Base-by-base conservation (phyloP, 169 alveolate species). In the Plasmodium gallinaceum region DNA sequence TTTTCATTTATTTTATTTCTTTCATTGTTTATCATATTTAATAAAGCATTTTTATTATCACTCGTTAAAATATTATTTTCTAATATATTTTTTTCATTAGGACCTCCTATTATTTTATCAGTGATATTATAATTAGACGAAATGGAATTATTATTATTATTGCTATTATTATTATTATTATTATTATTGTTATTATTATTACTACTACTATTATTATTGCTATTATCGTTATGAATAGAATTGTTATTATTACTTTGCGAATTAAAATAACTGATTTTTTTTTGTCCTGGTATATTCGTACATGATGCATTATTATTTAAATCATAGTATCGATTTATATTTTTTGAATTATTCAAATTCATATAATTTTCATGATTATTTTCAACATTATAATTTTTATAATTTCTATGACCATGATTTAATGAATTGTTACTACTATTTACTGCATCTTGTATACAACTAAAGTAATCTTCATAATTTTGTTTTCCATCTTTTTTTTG, bases 401-500 rank as follows among this genome's bases (percentile, higher is more conserved):
- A 20, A 24, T 10, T 22, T 24, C 65, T 7, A 12, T 24, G 51
- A 24, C 20, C 73, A 24, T 64, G 16, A 24, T 60, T 60, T 0
- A 60, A 20, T 7, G 69, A 0, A 12, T 60, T 60, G 46, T 60
- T 60, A 12, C 43, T 66, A 12, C n/a, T 37, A 66, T 66, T 66
- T 7, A 7, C 61, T 2, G 57, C 57, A 10, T 76, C 89, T 14
- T 62, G 66, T 65, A 48, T 51, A 54, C 45, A 7, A 43, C 66
- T 48, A 10, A 76, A 54, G 24, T 76, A 76, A 32, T 42, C 54
- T 20, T 62, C 89, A 22, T 61, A 64, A 12, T 64, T 46, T 7
- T 76, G 66, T 32, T 68, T 76, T 32, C 39, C 68, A 10, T 76
- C 89, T 14, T 76, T 76, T 68, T 57, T 64, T 9, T 66, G 45